Evolutionary conservation across 371 early-diverging fungal species (phyloP), one percentile per base, ranked within the genome.

Genomic region (Mucor piriformis): DNA sequence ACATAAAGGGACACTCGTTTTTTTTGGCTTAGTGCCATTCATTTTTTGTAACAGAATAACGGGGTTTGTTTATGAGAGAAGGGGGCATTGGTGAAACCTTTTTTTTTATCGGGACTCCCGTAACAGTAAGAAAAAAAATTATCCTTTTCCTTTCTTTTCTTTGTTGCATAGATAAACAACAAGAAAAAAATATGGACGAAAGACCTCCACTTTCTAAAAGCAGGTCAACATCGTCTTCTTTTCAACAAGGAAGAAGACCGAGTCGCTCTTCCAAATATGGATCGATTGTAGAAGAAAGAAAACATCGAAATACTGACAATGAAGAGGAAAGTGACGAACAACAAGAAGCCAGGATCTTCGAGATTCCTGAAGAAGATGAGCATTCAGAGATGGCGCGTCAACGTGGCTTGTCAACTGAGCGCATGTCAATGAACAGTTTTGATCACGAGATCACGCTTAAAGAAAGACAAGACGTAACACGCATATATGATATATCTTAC

Each of bases 361-460:
- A 56, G 12, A 32, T 38, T 25, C 50, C 40, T 12, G 51, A 51
- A 15, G 48, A 52, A 3, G 47, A 55, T 13, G 47, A 40, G 6
- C 18, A 1, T 21, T 6, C 11, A 20, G 16, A 46, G n/a, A 20
- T n/a, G n/a, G 49, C 33, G 15, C 54, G 29, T 58, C 48, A 29
- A 38, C 38, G 32, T 29, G 20, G 47, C 13, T 40, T 8, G 29
- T 8, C n/a, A 3, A 66, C 50, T 48, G 64, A 60, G 6, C 47
- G 46, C 4, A 42, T 48, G 21, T 66, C 66, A 21, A 27, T 63
- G 24, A 59, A 35, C 16, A 66, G 70, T 42, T 18, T 50, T 38
- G 79, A 76, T n/a, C 62, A 63, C 44, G 89, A 87, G 44, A 54
- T 84, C 55, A 87, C 86, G 4, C 64, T 89, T 1, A 88, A 87